Base-by-base conservation (phyloP, 2,329 filamentous ascomycete genomes). In the Aspergillus neoniger region DNA sequence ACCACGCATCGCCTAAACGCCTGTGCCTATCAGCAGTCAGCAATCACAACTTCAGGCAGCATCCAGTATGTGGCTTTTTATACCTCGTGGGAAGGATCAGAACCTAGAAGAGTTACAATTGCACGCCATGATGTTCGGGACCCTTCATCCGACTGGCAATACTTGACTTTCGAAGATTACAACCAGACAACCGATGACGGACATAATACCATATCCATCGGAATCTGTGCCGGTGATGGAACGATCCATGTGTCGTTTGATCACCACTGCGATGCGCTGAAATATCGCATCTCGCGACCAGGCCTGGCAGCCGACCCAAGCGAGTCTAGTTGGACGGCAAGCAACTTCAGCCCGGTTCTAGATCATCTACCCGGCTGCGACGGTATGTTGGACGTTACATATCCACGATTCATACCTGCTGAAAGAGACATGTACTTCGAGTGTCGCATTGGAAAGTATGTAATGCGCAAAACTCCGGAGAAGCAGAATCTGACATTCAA, bases 1-100 rank as follows among this genome's bases (percentile, higher is more conserved):
- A 55, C 41, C n/a, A 47, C 39, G 23, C 53, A 55, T 17, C 53
- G 53, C 10, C 25, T 55, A 9, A 55, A 55, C 17, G 39, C 53
- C 25, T 55, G 53, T 39, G 53, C 53, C 8, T 55, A 55, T 41
- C 53, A 55, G 19, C 53, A 55, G 28, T 47, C 39, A 25, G 53
- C 53, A n/a, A 43, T 55, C 25, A 43, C 53, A 12, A 55, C 53
- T 25, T n/a, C 44, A 2, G 25, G 8, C 17, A 19, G 30, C 53
- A 47, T 44, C n/a, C 53, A 55, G 19, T 55, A 55, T 32, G 53
- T 39, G 23, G 53, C 53, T 14, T 55, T 55, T 19, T 55, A 55
- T 32, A 55, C 41, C n/a, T 9, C 53, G 2, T n/a, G 12, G n/a
- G 47, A 17, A 30, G 28, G 12, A 19, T 21, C 53, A 4, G 39